Evolutionary conservation across 495 filamentous ascomycete genomes (phyloP).

Genomic region (Lophiotrema nucula): DNA sequence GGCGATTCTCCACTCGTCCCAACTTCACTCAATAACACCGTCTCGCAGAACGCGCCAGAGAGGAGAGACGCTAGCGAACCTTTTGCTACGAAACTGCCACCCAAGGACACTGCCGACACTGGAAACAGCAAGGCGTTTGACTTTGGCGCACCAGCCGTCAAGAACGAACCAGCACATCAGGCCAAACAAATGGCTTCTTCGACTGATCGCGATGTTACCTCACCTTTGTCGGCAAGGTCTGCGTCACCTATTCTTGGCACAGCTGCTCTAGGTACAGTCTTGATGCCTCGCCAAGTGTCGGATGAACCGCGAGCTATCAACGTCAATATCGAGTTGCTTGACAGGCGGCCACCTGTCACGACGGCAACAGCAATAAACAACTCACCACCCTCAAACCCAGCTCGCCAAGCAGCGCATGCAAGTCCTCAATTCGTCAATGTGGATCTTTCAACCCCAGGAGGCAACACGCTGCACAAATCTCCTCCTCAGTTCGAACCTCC

Average conservation of each 20-base stretch:
- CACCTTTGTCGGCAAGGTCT: constrained; percentile 23
- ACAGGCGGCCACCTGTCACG: constrained; percentile 4
- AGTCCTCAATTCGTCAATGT: neutral
- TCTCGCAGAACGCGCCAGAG: neutral
- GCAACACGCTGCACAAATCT: neutral
- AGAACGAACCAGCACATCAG: neutral
- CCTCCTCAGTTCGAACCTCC: constrained; percentile 17
- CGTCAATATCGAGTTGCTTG: constrained; percentile 18
- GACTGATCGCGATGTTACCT: constrained; percentile 7
- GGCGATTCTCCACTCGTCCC: constrained; percentile 15
- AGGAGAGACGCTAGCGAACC: neutral
- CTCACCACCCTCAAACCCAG: neutral
- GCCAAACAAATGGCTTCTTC: neutral
- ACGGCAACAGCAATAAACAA: neutral
- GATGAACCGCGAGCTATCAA: constrained; percentile 16
- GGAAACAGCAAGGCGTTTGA: neutral
- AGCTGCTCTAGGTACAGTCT: constrained; percentile 28
- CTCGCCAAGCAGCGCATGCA: neutral
- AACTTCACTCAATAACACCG: neutral
- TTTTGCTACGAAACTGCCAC: neutral
- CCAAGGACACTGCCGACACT: neutral
- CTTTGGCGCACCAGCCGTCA: neutral
- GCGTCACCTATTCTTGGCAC: constrained; percentile 29
- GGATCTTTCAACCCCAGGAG: neutral
- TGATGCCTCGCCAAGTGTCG: constrained; percentile 18